A percentile compares a stretch with the other conserved stretches of the same genome.
phyloP scores from a whole-genome alignment of 2,329 filamentous ascomycete genomes.

The Ophiostoma quercus region DNA sequence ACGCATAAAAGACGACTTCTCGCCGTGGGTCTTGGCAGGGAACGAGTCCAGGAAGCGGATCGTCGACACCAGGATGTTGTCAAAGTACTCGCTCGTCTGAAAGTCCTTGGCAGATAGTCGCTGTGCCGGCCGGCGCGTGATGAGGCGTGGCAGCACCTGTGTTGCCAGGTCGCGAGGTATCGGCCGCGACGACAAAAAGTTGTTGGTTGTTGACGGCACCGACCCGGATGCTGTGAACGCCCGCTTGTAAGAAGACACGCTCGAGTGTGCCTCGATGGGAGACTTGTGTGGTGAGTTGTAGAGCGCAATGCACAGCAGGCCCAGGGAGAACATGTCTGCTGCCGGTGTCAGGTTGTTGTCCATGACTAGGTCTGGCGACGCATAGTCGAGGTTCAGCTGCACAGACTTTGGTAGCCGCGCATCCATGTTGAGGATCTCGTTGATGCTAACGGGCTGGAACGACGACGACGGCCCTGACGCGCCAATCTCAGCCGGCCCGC shows the following conservation, averaged over 20 bases:
- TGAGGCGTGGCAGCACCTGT: constrained; percentile 75
- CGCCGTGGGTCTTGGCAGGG: constrained; percentile 82
- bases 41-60: constrained; percentile 91
- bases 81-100: constrained; percentile 91
- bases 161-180: constrained; percentile 72
- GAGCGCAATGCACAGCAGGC: constrained; percentile 78
- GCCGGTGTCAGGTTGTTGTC: constrained; percentile 80
- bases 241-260: constrained; percentile 77
- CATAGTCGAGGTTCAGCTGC: constrained; percentile 87
- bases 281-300: constrained; percentile 94
- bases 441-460: constrained; percentile 72
- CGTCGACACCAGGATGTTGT: constrained; percentile 92
- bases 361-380: constrained; percentile 88
- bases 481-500: constrained; percentile 65
- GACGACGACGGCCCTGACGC: constrained; percentile 51
- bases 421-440: constrained; percentile 80
- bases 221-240: constrained; percentile 73
- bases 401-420: constrained; percentile 74
- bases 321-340: constrained; percentile 91
- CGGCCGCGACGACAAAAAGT: constrained; percentile 73
- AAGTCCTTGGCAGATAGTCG: constrained; percentile 85
- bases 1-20: constrained; percentile 87
- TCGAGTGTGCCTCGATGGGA: constrained; percentile 76
- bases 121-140: constrained; percentile 81
- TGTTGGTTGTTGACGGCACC: constrained; percentile 73